A percentile compares a stretch with the other conserved stretches of the same genome.
Conservation (phyloP, 495 filamentous ascomycete genomes). For the Cercophora newfieldiana region DNA sequence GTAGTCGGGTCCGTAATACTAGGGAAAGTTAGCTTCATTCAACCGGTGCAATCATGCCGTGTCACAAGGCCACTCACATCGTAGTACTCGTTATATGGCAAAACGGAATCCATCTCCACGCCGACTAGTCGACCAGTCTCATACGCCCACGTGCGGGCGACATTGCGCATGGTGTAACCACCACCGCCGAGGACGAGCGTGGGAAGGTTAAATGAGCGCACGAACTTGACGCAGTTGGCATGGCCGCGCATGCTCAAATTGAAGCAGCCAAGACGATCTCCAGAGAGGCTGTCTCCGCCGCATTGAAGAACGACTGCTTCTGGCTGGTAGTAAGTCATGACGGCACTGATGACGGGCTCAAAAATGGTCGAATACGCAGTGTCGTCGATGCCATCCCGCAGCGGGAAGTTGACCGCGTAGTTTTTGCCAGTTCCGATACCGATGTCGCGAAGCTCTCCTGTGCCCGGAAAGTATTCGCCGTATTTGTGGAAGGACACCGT, state of each 20-base stretch:
- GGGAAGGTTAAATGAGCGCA: conserved; percentile 88
- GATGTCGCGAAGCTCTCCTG: conserved; percentile 91
- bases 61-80: conserved; percentile 60
- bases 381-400: conserved; percentile 96
- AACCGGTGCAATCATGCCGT: neutral
- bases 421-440: conserved; percentile 91
- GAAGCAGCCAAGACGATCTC: conserved; percentile 94
- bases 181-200: conserved; percentile 92
- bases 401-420: conserved; percentile 94
- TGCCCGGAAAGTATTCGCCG: conserved; percentile 98
- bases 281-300: conserved; percentile 91
- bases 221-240: conserved; percentile 94
- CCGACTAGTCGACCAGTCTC: conserved; percentile 92
- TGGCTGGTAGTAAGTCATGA: conserved; percentile 95
- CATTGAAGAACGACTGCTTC: conserved; percentile 97
- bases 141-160: conserved; percentile 94
- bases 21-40: conserved; percentile 31
- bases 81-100: conserved; percentile 99
- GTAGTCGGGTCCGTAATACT: conserved; percentile 98
- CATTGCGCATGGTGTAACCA: conserved; percentile 99
- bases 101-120: conserved; percentile 69
- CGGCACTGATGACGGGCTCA: conserved; percentile 85
- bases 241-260: conserved; percentile 98
- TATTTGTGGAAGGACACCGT: conserved; percentile 98
- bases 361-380: conserved; percentile 90